These are phyloP conservation scores for Adansonia gregorii DNA, from an alignment of 441 rosid genomes.

Conservation along the genomic window DNA sequence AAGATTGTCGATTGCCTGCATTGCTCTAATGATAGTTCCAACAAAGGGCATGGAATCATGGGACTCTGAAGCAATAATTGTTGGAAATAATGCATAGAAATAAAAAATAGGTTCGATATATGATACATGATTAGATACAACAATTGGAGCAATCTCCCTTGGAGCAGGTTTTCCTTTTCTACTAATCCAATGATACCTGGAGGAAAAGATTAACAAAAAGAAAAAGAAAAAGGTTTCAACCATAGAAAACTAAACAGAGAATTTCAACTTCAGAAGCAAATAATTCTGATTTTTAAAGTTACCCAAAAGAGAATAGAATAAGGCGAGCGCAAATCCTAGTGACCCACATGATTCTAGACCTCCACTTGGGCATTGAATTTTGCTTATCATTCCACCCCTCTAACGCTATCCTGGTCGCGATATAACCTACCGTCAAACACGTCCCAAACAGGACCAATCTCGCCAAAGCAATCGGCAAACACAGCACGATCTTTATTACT, in stretches of 20 bases:
- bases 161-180: slow-evolving; percentile 93
- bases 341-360: slow-evolving; percentile 84
- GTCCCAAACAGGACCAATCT: slow-evolving; percentile 69
- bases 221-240: not conserved
- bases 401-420: slow-evolving; percentile 77
- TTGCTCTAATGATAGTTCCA: slow-evolving; percentile 96
- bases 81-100: slow-evolving; percentile 87
- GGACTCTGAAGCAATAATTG: slow-evolving; percentile 91
- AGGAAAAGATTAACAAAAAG: slow-evolving; percentile 8
- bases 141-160: slow-evolving; percentile 82
- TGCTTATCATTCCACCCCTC: slow-evolving; percentile 83
- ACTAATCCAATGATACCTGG: slow-evolving; percentile 96
- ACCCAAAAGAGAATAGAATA: slow-evolving; percentile 95
- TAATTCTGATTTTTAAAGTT: slow-evolving; percentile 5
- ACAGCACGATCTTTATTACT: slow-evolving; percentile 62
- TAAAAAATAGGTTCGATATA: slow-evolving; percentile 92
- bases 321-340: slow-evolving; percentile 74
- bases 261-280: not conserved
- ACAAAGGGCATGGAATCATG: slow-evolving; percentile 93
- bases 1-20: slow-evolving; percentile 63
- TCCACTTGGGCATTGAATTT: slow-evolving; percentile 88
- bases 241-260: not conserved
- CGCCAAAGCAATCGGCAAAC: slow-evolving; percentile 65
- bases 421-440: slow-evolving; percentile 62
- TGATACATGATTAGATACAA: slow-evolving; percentile 93